Base-by-base conservation (phyloP, 2,329 filamentous ascomycete species). In the Penicillium nordicum region DNA sequence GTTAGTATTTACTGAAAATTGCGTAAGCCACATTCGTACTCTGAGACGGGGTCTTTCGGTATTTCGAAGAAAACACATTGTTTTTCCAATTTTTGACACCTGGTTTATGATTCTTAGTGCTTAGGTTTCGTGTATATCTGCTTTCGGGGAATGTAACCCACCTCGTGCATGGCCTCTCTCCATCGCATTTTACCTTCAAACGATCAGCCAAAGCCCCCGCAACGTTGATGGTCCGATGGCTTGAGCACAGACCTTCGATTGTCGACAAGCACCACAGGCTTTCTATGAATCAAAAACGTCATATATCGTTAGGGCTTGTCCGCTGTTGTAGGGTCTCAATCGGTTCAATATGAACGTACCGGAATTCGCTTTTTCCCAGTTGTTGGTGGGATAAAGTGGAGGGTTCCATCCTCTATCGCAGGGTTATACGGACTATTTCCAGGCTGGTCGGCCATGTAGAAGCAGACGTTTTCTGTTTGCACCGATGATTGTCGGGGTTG, bases 191-290 rank as follows among this genome's bases (percentile, higher is more conserved):
- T 6, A 75, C 66, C 70, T 73, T 18, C 7, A 25, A 5, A 21
- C 5, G n/a, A 40, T 52, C 42, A 52, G 34, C 5, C 30, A 32
- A 32, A 32, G 30, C 11, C 32, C 11, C 30, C 4, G 16, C 45
- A n/a, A 46, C 4, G 23, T 36, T 32, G n/a, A 16, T 23, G 1
- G 3, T 25, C 9, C 3, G 7, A 16, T 12, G 34, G 18, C 4
- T 23, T 10, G 18, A 21, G 49, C 27, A 52, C 54, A 21, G 50
- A 69, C 72, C 62, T 76, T 76, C 1, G 72, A 74, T 32, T 66
- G 64, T n/a, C 73, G 67, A 58, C 73, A 75, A 38, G 72, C 61
- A 56, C 67, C 68, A 56, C 73, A 75, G 3, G 73, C 72, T 61
- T 74, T 74, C 71, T 74, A 54, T 36, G 29, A 36, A 46, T 41